Evolutionary conservation across 73 alveolate species (phyloP), one percentile per base, ranked within the genome.

Genomic region (Stentor roeselii): DNA sequence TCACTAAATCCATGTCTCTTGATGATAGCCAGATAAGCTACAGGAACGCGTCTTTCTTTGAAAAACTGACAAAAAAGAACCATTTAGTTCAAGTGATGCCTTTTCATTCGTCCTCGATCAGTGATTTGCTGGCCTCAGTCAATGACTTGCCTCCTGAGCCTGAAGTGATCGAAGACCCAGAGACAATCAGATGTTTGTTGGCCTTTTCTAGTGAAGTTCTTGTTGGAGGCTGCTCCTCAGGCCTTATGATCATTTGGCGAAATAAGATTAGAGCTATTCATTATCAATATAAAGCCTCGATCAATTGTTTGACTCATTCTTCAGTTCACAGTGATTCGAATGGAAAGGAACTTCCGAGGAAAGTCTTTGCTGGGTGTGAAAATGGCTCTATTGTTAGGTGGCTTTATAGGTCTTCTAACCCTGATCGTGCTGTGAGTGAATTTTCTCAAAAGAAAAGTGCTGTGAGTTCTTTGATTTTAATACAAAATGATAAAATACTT

Each of bases 201-300:
- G 30, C 6, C 21, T 11, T 6, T 50, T 11, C 6, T 50, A 6
- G 21, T 11, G 67, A 50, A 50, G 67, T 21, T 11, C 6, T 50
- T 50, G 67, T 50, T 11, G 67, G 67, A 11, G 67, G 67, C 30
- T 50, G 67, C 67, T 21, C 67, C 21, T 50, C 67, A 50, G 67
- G 67, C 6, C 67, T 50, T 6, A 11, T 50, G 21, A 50, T 50
- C 6, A 50, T 50, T 11, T 50, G 67, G 67, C 6, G 21, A 50
- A 50, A 50, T 21, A 21, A 21, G 67, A 50, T 11, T 50, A 50
- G 67, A 21, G 67, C 67, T 11, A 50, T 50, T 6, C 67, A 50
- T 21, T 50, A 50, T 21, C 6, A 50, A 6, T 50, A 21, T 21
- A 50, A 21, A 50, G 6, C 67, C 21, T 50, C 67, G 21, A 21